Base-by-base conservation (phyloP, 345 rosid genomes). In the Durio zibethinus region DNA sequence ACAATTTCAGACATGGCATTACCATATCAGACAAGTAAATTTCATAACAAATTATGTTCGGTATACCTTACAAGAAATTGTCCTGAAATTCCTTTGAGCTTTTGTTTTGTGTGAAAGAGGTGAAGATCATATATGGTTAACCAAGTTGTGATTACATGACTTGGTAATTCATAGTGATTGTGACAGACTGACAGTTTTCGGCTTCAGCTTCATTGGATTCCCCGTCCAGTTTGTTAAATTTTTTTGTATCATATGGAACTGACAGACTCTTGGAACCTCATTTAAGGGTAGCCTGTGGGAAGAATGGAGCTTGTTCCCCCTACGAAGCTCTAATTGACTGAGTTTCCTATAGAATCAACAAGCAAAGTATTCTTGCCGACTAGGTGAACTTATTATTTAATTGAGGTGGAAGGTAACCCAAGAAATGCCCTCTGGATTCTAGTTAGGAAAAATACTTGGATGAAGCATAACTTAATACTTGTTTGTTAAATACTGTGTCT, bases 311-410 rank as follows among this genome's bases (percentile, higher is more conserved):
- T 70, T 70, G 59, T 33, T 69, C 21, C 40, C 56, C 42, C 4
- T 29, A 15, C 50, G 23, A 72, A 35, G 36, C 47, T 73, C 5
- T 56, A 73, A 56, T 56, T 48, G 77, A 25, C 67, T 57, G 77
- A 57, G 38, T 57, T 74, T 43, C 67, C 57, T 15, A 74, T 43
- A 68, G 57, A 60, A 74, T 60, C 57, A 27, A 59, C 14, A 31
- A 4, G 16, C 14, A 25, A 36, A 74, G 16, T 59, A 59, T 40
- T 38, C 38, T 74, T 56, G n/a, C 12, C 7, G 31, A 25, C 76
- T n/a, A 40, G 25, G 64, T 25, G 4, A 56, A 59, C 1, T 59
- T 25, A 23, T 14, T 73, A 9, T 74, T 42, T 59, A 18, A 57
- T 74, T 33, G 15, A 27, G 35, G 35, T 6, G 53, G 54, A 56